These are phyloP conservation scores for Zancudomyces culisetae DNA, from an alignment of 371 early-diverging fungal genomes.

Conservation along the genomic window DNA sequence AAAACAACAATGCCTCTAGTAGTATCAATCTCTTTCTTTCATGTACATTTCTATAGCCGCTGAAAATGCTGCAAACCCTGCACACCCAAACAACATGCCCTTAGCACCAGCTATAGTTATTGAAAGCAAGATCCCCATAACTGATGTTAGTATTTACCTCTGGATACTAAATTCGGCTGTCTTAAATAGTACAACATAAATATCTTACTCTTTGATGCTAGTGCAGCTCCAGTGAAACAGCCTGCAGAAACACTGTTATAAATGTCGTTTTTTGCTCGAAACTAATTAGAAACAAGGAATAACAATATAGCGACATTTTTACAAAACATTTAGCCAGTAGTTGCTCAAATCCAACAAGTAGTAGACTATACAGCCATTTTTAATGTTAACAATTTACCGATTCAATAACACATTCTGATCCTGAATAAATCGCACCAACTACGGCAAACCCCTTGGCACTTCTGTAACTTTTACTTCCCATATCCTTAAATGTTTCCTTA, in stretches of 20 bases:
- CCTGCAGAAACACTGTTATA: constrained; percentile 78
- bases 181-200: not conserved
- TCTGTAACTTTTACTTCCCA: constrained; percentile 54
- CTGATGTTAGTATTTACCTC: no score
- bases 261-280: constrained; percentile 85
- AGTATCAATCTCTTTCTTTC: constrained; percentile 1
- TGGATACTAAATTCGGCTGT: no score
- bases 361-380: no score
- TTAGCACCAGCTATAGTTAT: constrained; percentile 43
- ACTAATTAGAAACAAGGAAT: constrained; percentile 25
- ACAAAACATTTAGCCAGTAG: not conserved
- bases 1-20: not conserved
- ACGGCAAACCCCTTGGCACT: constrained; percentile 88
- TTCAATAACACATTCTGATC: constrained; percentile 87
- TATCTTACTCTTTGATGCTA: constrained; percentile 53
- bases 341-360: not conserved
- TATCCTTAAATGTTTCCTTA: constrained; percentile 63
- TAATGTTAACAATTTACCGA: not conserved
- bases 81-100: constrained; percentile 66
- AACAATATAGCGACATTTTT: not conserved
- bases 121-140: no score
- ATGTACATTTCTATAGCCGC: constrained; percentile 78
- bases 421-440: constrained; percentile 78
- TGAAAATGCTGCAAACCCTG: constrained; percentile 87
- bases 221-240: constrained; percentile 77